Evolutionary conservation across 768 basidiomycete species (phyloP), one percentile per base, ranked within the genome.

Genomic region (Dentipellis fragilis): DNA sequence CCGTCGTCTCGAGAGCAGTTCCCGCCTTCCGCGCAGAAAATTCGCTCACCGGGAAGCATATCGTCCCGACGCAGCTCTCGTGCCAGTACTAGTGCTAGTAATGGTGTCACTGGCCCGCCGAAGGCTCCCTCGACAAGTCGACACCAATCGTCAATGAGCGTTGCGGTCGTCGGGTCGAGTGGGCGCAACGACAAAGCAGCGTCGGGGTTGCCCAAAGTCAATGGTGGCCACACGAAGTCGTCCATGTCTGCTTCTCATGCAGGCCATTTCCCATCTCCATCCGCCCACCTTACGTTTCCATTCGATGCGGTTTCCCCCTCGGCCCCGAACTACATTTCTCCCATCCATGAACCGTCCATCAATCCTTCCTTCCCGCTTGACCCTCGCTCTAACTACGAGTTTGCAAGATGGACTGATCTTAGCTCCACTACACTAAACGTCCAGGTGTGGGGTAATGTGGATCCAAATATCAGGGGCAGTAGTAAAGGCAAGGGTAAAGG

Each of bases 261-360:
- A 9, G 40, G 19, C 14, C 19, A 12, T 49, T 12, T 14, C 17
- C 55, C 10, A 49, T 57, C 1, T 53, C 59, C 37, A 35, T 54
- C 52, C 17, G 21, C 52, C 22, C 22, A 21, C 22, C 52, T 23
- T 23, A 22, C 52, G 12, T 39, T 21, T 11, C 17, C 35, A 14
- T 52, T 35, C 36, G 14, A 36, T 17, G 39, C 35, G 19, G 62
- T 58, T 37, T 55, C 65, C 54, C 54, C 54, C 9, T 59, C 60
- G 42, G 64, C 69, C 10, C 82, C 88, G 2, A 79, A 88, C 64
- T 93, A 84, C 67, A 76, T 92, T 49, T 95, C 93, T 2, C 76
- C 80, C 0, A 75, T 89, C 50, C 92, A 93, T 66, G 76, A 73
- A 21, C 87, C 91, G 4, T 94, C 93, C 1, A 93, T 87, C 0